These are phyloP conservation scores for Flaveria robusta DNA, from an alignment of 129 eudicot genomes.

Conservation along the genomic window DNA sequence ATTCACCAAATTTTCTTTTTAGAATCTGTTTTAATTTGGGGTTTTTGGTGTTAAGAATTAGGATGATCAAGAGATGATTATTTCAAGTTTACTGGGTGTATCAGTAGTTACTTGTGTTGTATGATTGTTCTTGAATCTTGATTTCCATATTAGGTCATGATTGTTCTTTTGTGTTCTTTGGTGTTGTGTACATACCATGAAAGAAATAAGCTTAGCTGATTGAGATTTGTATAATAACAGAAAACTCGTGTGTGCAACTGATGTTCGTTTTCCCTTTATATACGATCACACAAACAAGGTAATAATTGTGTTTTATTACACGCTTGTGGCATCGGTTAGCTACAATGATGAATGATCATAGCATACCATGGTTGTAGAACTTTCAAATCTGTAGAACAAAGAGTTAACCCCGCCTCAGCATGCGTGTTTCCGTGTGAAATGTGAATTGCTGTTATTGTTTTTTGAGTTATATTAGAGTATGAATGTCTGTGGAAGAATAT, in stretches of 20 bases:
- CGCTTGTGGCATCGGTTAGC: not conserved
- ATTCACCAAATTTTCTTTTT: not conserved
- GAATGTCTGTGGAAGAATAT: not conserved
- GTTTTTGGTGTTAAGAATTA: not conserved
- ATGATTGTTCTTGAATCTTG: not conserved
- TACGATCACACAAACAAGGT: not conserved
- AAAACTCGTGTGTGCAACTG: too few relatives aligned
- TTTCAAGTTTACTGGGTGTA: not conserved
- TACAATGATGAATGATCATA: not conserved
- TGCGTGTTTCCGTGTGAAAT: not conserved
- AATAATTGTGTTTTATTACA: not conserved
- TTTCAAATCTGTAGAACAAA: not conserved
- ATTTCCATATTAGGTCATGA: not conserved
- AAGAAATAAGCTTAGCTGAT: too few relatives aligned
- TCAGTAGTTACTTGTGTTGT: not conserved
- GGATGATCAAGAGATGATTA: not conserved
- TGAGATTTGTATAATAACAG: too few relatives aligned
- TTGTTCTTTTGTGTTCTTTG: not conserved
- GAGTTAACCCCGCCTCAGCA: not conserved
- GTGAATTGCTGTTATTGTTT: not conserved
- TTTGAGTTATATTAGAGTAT: not conserved
- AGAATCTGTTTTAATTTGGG: not conserved
- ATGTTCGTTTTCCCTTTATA: too few relatives aligned
- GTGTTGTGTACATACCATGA: not conserved
- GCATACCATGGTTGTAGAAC: not conserved